Evolutionary conservation across 2,329 filamentous ascomycete genomes (phyloP), one percentile per base, ranked within the genome.

Genomic region (Colletotrichum falcatum): DNA sequence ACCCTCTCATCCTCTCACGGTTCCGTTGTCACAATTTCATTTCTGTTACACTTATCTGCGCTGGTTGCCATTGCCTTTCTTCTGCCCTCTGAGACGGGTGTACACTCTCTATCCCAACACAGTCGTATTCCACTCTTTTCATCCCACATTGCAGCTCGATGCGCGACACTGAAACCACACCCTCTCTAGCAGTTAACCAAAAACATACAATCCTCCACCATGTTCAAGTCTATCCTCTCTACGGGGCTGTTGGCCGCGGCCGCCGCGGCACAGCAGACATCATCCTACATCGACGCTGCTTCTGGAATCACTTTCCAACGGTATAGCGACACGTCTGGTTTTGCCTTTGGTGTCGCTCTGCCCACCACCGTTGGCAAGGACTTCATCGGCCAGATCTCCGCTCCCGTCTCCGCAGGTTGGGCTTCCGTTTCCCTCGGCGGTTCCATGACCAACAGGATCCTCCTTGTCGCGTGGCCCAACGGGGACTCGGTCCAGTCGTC

Each of bases 391-490:
- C 70, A 72, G 58, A 72, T 72, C 28, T 59, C 70, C 16, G 70
- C 70, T 3, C 70, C 70, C 30, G 60, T 71, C 48, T 59, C 62
- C 54, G 48, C 48, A 12, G 70, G 70, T 6, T 72, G 64, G 63
- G 66, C 70, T 23, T 56, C 70, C 53, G 62, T 72, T 48, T 81
- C 78, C 59, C 75, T 86, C 26, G 82, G 81, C 11, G 80, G 81
- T 12, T 69, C 74, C 20, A 87, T 87, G 85, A 73, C 79, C 48
- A 79, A 79, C 65, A 80, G 81, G 59, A 78, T 86, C 16, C 77
- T 87, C 61, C 74, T 86, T 4, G 78, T 81, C 2, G 81, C 82
- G 11, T 86, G 84, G 83, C 81, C 82, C 5, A 82, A 83, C 70
- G 79, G 77, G 5, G 76, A 81, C 58, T 74, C 75, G n/a, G 75